These are phyloP conservation scores for Heliocybe sulcata DNA, from an alignment of 1,284 basidiomycete species.

Conservation along the genomic window DNA sequence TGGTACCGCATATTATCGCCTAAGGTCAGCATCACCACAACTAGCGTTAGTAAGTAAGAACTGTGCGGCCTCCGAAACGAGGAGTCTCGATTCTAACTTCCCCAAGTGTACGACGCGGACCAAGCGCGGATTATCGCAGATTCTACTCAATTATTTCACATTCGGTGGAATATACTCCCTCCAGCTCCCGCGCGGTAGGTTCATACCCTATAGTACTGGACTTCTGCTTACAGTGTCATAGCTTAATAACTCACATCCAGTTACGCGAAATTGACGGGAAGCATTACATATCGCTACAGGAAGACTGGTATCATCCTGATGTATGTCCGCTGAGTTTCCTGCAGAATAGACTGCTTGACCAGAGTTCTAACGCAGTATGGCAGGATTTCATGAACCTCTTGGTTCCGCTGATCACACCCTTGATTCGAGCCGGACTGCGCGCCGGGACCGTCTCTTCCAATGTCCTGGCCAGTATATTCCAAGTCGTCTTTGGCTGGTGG, in stretches of 20 bases:
- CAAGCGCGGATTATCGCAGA: conserved; percentile 36
- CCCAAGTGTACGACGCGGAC: conserved; percentile 33
- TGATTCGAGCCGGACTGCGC: conserved; percentile 30
- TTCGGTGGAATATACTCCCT: conserved; percentile 38
- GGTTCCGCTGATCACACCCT: conserved; percentile 39
- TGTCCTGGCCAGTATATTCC: conserved; percentile 25
- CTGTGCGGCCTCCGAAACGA: neutral
- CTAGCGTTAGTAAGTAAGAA: conserved; percentile 31
- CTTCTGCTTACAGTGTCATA: neutral
- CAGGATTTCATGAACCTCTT: conserved; percentile 44
- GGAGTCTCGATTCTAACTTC: neutral
- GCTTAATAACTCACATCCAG: conserved; percentile 34
- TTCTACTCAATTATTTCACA: conserved; percentile 42
- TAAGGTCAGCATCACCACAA: conserved; percentile 30
- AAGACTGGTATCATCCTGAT: conserved; percentile 58
- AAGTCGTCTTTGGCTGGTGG: neutral
- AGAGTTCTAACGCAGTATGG: conserved; percentile 7
- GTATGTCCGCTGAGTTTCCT: conserved; percentile 22
- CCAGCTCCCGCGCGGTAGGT: conserved; percentile 39
- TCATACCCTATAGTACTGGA: neutral
- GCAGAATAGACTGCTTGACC: neutral
- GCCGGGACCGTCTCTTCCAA: conserved; percentile 32
- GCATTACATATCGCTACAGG: conserved; percentile 46
- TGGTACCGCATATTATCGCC: conserved; percentile 58
- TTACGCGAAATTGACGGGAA: conserved; percentile 24